Percentiles rank a stretch among this genome's conserved stretches.
These are phyloP conservation scores for Salix udensis DNA, from an alignment of 345 rosid species.

Conservation along the genomic window DNA sequence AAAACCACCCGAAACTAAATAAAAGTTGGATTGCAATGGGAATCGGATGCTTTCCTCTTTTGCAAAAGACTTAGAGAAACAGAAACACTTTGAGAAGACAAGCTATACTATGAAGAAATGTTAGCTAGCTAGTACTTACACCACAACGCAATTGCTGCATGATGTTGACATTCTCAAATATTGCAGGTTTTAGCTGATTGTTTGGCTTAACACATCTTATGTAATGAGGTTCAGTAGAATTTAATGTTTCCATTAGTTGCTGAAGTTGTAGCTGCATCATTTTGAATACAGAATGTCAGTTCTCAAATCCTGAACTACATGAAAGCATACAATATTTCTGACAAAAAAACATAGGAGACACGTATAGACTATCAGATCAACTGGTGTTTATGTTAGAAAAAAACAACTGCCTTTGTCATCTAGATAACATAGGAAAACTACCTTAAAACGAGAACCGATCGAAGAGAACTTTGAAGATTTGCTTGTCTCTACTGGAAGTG, in stretches of 20 bases:
- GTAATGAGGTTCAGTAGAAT: slow-evolving; percentile 94
- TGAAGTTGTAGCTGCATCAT: slow-evolving; percentile 85
- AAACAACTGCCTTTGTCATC: not conserved
- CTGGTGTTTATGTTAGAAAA: not conserved
- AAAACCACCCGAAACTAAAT: slow-evolving; percentile 12
- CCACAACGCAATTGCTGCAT: slow-evolving; percentile 97
- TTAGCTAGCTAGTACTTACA: slow-evolving; percentile 46
- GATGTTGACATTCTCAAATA: slow-evolving; percentile 90
- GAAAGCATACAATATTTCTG: not conserved
- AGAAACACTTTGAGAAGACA: not conserved
- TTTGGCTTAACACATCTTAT: slow-evolving; percentile 98
- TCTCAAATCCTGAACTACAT: slow-evolving; percentile 10
- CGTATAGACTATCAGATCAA: not conserved
- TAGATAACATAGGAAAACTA: slow-evolving; percentile 21
- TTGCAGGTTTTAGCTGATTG: slow-evolving; percentile 82
- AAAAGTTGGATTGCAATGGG: slow-evolving; percentile 2
- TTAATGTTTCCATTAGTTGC: slow-evolving; percentile 80
- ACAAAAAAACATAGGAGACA: not conserved
- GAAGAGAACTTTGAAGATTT: slow-evolving; percentile 95
- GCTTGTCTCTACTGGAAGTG: slow-evolving; percentile 76
- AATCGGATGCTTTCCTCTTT: not conserved
- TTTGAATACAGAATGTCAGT: slow-evolving; percentile 19
- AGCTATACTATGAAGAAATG: slow-evolving; percentile 6
- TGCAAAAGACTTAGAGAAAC: not conserved
- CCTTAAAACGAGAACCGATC: slow-evolving; percentile 95